Percentiles rank a stretch among this genome's conserved stretches.
These are phyloP conservation scores for Paracorniculantispora psalliotae DNA, from an alignment of 2,329 filamentous ascomycete genomes.

Conservation along the genomic window DNA sequence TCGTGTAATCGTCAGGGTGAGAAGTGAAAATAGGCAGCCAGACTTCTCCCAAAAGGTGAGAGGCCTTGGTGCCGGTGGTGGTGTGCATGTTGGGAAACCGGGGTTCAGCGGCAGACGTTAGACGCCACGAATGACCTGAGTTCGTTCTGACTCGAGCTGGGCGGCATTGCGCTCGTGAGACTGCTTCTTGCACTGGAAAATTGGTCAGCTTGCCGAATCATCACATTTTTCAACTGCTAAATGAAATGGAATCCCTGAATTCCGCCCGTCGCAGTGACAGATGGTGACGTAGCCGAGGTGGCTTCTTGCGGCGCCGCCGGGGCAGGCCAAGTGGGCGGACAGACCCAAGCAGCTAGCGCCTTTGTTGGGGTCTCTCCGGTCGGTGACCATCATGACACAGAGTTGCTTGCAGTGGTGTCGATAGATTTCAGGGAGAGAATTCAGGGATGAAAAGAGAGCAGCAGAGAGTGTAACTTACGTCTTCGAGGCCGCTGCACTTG, in stretches of 20 bases:
- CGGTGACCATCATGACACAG: background rate
- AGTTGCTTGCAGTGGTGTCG: background rate
- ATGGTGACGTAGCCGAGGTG: conserved; percentile 10
- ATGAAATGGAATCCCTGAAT: background rate
- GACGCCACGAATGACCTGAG: conserved; percentile 87
- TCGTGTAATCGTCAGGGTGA: conserved; percentile 9
- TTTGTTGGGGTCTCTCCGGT: background rate
- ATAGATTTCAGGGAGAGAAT: background rate
- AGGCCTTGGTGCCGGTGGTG: background rate
- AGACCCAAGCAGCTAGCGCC: conserved; percentile 6
- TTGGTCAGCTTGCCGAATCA: conserved; percentile 8
- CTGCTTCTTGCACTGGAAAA: conserved; percentile 80
- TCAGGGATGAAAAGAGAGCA: background rate
- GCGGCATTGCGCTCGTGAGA: conserved; percentile 91
- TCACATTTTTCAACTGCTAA: background rate
- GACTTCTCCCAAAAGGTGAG: background rate
- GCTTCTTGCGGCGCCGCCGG: conserved; percentile 2
- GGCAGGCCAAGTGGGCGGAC: conserved; percentile 1
- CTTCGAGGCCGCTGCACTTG: conserved; percentile 86
- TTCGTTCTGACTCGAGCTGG: conserved; percentile 87
- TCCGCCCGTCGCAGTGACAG: conserved; percentile 2
- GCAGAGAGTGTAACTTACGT: conserved; percentile 49
- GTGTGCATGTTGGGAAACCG: too few relatives aligned
- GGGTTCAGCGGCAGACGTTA: conserved; percentile 39
- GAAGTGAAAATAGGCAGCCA: background rate